These are phyloP conservation scores for Septoria linicola DNA, from an alignment of 2,329 filamentous ascomycete species.

Conservation along the genomic window DNA sequence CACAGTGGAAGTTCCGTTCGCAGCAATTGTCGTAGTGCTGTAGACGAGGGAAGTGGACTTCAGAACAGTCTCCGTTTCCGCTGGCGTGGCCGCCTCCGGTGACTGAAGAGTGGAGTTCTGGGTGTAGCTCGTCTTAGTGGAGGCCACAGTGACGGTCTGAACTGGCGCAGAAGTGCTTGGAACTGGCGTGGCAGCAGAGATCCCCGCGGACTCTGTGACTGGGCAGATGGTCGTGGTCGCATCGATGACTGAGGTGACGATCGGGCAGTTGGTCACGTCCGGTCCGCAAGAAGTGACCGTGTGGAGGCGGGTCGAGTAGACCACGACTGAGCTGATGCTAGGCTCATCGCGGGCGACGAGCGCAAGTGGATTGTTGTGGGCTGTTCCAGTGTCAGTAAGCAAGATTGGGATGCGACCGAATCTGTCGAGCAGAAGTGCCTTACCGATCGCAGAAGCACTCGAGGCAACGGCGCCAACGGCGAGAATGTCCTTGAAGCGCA, in stretches of 20 bases:
- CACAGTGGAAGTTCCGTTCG: constrained; percentile 1
- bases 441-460: not conserved
- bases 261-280: constrained; percentile 42
- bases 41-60: constrained; percentile 9
- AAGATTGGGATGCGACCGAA: not conserved
- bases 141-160: not conserved
- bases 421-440: not conserved
- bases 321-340: constrained; percentile 44
- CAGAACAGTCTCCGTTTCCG: not conserved
- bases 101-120: not conserved
- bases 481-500: constrained; percentile 1
- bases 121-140: constrained; percentile 5
- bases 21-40: constrained; percentile 3
- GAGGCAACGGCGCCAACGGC: not conserved
- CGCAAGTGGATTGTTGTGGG: constrained; percentile 18
- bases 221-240: constrained; percentile 48
- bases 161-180: constrained; percentile 4
- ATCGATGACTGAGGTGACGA: constrained; percentile 42
- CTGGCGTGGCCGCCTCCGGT: too few relatives aligned
- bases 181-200: constrained; percentile 7
- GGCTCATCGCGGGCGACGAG: constrained; percentile 36
- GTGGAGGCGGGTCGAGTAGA: constrained; percentile 43
- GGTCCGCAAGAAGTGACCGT: constrained; percentile 45
- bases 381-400: not conserved
- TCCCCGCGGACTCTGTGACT: constrained; percentile 37